These are phyloP conservation scores for Fusarium succisae DNA, from an alignment of 2,329 filamentous ascomycete genomes.

Conservation along the genomic window DNA sequence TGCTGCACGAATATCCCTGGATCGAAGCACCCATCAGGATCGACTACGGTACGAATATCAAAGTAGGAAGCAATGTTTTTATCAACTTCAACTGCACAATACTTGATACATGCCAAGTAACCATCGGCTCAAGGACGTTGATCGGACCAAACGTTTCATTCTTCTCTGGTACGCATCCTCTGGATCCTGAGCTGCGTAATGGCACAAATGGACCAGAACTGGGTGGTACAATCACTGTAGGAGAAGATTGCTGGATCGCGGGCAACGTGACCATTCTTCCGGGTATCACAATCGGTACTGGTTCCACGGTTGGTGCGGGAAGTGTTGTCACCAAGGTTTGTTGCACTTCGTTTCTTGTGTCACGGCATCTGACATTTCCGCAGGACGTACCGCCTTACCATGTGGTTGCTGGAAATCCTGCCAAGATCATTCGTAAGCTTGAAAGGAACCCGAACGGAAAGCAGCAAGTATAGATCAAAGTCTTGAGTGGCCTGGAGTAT, in stretches of 20 bases:
- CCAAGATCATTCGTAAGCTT: conserved; percentile 31
- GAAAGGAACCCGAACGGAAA: conserved; percentile 9
- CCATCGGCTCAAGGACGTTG: conserved; percentile 79
- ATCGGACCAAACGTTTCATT: conserved; percentile 82
- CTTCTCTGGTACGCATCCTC: conserved; percentile 78
- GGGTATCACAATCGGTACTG: conserved; percentile 80
- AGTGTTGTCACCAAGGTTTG: conserved; percentile 79
- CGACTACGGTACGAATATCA: conserved; percentile 83
- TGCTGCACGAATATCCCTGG: conserved; percentile 73
- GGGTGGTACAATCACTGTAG: conserved; percentile 78
- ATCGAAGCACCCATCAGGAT: conserved; percentile 74
- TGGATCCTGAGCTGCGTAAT: conserved; percentile 78
- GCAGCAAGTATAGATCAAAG: background rate
- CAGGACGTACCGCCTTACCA: conserved; percentile 44
- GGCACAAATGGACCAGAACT: conserved; percentile 79
- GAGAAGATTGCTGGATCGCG: conserved; percentile 84
- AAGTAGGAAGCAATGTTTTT: conserved; percentile 72
- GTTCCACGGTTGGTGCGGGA: conserved; percentile 79
- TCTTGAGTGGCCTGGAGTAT: background rate
- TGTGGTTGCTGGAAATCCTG: conserved; percentile 44
- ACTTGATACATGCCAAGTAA: conserved; percentile 79
- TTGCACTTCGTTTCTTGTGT: conserved; percentile 10
- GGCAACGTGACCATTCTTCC: conserved; percentile 76
- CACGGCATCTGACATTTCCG: conserved; percentile 22
- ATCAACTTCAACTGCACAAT: conserved; percentile 80